Conservation (phyloP, 345 rosid species). For the Viola odorata region DNA sequence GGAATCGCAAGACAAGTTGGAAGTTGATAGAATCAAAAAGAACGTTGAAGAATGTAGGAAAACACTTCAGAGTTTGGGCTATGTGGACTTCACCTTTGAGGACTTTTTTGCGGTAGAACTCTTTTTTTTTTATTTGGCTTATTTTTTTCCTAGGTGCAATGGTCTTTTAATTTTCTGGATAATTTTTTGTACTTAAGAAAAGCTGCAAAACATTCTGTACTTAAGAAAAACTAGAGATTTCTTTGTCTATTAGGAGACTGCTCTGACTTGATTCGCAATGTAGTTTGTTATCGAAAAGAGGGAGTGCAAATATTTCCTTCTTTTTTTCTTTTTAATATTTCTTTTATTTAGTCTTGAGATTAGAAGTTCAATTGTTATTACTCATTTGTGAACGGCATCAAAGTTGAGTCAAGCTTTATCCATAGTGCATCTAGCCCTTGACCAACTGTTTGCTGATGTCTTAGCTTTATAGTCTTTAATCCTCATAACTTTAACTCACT, state of each 20-base stretch:
- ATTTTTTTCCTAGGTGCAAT: not conserved
- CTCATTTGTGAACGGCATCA: not conserved
- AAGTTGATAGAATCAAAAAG: conserved; percentile 74
- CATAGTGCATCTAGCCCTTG: not conserved
- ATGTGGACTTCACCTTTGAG: conserved; percentile 89
- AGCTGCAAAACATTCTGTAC: no score
- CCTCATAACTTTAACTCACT: not conserved
- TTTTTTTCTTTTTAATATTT: not conserved
- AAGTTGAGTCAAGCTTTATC: not conserved
- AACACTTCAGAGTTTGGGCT: conserved; percentile 86
- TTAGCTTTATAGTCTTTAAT: conserved; percentile 1
- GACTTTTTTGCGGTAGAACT: conserved; percentile 83
- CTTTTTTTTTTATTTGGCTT: not conserved
- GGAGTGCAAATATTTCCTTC: no score
- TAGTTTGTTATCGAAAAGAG: no score
- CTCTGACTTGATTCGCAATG: no score
- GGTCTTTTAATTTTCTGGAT: not conserved
- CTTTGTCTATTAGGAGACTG: no score
- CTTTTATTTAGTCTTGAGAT: not conserved
- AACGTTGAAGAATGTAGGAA: conserved; percentile 88
- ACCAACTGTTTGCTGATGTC: not conserved
- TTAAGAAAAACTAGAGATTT: no score
- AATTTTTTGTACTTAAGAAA: not conserved
- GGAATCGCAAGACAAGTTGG: conserved; percentile 72
- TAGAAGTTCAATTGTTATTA: not conserved